Evolutionary conservation across 345 rosid species (phyloP).

Genomic region (Corchorus capsularis): DNA sequence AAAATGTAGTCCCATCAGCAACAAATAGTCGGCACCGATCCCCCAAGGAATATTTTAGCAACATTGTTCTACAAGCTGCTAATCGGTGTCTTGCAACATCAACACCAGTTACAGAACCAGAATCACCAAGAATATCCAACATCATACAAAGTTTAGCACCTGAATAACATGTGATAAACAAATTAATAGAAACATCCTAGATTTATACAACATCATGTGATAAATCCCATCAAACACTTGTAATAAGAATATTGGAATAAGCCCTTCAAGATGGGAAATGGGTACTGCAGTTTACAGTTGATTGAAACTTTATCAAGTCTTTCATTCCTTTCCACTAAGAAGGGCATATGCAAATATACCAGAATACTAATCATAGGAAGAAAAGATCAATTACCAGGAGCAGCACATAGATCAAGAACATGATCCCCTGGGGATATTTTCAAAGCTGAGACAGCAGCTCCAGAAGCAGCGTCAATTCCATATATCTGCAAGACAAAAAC

Average conservation of each 20-base stretch:
- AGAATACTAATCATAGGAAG: background rate
- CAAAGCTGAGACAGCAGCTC: slow-evolving; percentile 83
- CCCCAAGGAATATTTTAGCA: slow-evolving; percentile 77
- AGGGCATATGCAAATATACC: background rate
- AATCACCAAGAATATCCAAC: slow-evolving; percentile 65
- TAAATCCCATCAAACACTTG: background rate
- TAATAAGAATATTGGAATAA: background rate
- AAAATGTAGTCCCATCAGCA: slow-evolving; percentile 80
- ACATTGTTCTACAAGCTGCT: slow-evolving; percentile 88
- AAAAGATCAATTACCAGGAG: slow-evolving; percentile 62
- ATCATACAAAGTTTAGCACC: slow-evolving; percentile 98
- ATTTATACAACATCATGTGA: background rate
- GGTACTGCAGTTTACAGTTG: background rate
- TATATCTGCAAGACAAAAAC: slow-evolving; percentile 52
- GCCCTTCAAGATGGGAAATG: background rate
- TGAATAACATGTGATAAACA: slow-evolving; percentile 32
- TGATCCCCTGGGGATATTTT: slow-evolving; percentile 74
- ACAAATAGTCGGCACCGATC: slow-evolving; percentile 76
- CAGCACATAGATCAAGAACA: slow-evolving; percentile 90
- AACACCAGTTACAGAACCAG: slow-evolving; percentile 87
- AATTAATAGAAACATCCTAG: background rate
- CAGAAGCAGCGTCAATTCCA: slow-evolving; percentile 96
- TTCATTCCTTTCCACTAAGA: background rate
- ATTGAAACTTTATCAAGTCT: background rate
- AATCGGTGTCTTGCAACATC: slow-evolving; percentile 87